Conservation (phyloP, 2,329 filamentous ascomycete species). For the Calcarisporium arbuscula region DNA sequence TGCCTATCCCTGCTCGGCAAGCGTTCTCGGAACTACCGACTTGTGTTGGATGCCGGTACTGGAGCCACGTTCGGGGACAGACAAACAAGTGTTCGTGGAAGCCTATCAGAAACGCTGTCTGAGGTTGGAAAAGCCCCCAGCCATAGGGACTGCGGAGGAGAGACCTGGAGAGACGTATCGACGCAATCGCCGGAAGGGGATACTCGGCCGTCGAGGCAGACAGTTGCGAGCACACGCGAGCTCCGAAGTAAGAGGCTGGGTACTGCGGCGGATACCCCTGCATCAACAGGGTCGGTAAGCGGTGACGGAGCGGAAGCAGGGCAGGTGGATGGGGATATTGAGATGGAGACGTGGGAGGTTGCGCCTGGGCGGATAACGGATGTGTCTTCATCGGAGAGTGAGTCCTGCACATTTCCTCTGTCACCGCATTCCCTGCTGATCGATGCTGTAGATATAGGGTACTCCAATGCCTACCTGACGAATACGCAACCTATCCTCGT, state of each 20-base stretch:
- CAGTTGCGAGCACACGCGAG: neutral
- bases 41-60: conserved; percentile 27
- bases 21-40: conserved; percentile 14
- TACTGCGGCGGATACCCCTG: neutral
- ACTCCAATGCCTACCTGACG: conserved; percentile 35
- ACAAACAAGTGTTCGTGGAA: conserved; percentile 21
- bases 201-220: conserved; percentile 1
- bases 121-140: too few species aligned
- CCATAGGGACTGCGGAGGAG: neutral
- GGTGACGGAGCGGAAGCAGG: too few species aligned
- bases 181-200: conserved; percentile 6
- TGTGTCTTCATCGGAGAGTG: conserved; percentile 26
- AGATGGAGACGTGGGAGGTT: conserved; percentile 40
- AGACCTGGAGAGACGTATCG: neutral
- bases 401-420: conserved; percentile 12
- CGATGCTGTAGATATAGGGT: conserved; percentile 30
- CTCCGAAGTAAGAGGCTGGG: conserved; percentile 1
- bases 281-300: conserved; percentile 2
- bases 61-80: conserved; percentile 15
- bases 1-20: conserved; percentile 13
- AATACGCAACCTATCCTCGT: conserved; percentile 28
- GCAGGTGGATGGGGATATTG: too few species aligned
- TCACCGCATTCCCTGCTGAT: neutral
- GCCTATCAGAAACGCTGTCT: too few species aligned
- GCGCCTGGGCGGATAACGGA: conserved; percentile 34